Evolutionary conservation across 495 filamentous ascomycete species (phyloP), one percentile per base, ranked within the genome.

Genomic region (Lophiostoma macrostomum): DNA sequence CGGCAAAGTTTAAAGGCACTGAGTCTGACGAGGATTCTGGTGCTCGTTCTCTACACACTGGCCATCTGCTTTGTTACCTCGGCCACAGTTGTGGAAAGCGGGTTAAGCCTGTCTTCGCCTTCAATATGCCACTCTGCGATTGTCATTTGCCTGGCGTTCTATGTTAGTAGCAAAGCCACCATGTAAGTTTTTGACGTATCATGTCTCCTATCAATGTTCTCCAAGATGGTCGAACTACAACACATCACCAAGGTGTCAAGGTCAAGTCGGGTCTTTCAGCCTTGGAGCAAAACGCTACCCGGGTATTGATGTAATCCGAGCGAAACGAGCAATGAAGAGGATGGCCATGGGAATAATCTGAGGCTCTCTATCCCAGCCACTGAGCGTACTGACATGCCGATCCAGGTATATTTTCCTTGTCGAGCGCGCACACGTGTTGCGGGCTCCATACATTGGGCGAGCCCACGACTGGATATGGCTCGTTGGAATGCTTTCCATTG

Each of bases 401-500:
- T 31, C 13, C 16, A 57, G 53, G 57, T 68, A 72, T 23, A 36
- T 72, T 23, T 71, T 73, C 52, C 60, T 73, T 5, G 64, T 67
- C 13, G 70, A 73, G 35, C 64, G 68, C 20, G 56, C 63, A 8
- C 65, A 73, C 53, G 60, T 56, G 13, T 32, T 71, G 25, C 64
- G 68, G 20, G 52, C 49, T 4, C 50, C 51, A 2, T 58, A 47
- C 11, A 25, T 60, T 7, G 5, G 30, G 0, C 52, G 68, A 14
- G 20, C 40, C 19, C 29, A 50, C 13, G 68, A 71, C 40, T 55
- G 53, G 50, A 45, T 69, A 32, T 71, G 63, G 58, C 41, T 65
- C 14, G 1, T 36, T 18, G 53, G 63, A 35, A 68, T 70, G 50
- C 27, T 56, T 18, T 30, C 64, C 24, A 49, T 72, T n/a, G 25